Evolutionary conservation across 495 filamentous ascomycete species (phyloP).

Genomic region (Saxispiralis lemnorum): DNA sequence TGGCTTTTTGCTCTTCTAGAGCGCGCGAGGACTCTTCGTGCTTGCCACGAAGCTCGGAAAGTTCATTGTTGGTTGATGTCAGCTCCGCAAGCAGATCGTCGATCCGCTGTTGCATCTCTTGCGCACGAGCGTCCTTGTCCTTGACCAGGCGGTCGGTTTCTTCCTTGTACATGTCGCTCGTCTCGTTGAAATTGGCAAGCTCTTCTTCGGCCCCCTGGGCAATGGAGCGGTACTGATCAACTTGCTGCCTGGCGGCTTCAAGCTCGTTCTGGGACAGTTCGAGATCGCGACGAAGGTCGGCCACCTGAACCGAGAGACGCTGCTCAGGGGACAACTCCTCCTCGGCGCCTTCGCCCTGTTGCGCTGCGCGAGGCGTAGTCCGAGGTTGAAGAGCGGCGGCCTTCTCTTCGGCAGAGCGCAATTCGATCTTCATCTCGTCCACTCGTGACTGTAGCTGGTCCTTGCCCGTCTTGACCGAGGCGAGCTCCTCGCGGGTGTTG

Average conservation of each 20-base stretch:
- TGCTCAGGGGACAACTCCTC: constrained; percentile 55
- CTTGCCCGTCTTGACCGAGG: constrained; percentile 62
- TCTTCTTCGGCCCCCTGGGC: constrained; percentile 79
- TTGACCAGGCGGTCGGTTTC: constrained; percentile 59
- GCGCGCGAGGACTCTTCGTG: constrained; percentile 56
- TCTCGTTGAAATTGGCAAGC: constrained; percentile 56
- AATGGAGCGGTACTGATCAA: constrained; percentile 78
- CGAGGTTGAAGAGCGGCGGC: constrained; percentile 58
- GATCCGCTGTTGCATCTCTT: constrained; percentile 60
- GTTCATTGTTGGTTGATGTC: constrained; percentile 55
- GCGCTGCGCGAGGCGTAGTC: constrained; percentile 38
- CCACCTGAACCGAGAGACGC: constrained; percentile 62
- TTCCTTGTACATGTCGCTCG: constrained; percentile 67
- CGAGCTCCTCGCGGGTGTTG: constrained; percentile 63
- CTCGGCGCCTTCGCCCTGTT: constrained; percentile 22
- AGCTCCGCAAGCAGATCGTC: constrained; percentile 72
- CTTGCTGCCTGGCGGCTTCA: constrained; percentile 57
- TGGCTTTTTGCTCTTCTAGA: constrained; percentile 61
- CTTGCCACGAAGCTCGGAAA: constrained; percentile 57
- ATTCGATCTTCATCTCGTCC: constrained; percentile 71
- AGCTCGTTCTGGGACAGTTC: constrained; percentile 60
- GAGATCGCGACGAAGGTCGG: constrained; percentile 66
- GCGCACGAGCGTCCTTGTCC: constrained; percentile 58
- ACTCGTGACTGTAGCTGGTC: constrained; percentile 77
- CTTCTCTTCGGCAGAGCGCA: constrained; percentile 74